Percentiles rank a stretch among this genome's conserved stretches.
These are phyloP conservation scores for Lichtheimia ornata DNA, from an alignment of 371 early-diverging fungal species.

Conservation along the genomic window DNA sequence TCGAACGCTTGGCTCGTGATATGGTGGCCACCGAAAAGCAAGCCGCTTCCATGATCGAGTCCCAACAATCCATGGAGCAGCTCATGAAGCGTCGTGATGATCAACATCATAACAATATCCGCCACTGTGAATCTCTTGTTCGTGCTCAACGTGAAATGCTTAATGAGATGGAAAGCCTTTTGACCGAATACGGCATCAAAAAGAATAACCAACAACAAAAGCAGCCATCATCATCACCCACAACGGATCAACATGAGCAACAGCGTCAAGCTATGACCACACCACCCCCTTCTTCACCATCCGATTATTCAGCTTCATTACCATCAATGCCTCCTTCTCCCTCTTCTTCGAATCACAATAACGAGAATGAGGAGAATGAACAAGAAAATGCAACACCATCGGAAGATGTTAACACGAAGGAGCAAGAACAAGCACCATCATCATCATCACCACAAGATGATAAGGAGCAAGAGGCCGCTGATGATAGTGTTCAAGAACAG, in stretches of 20 bases:
- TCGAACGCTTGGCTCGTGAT: conserved; percentile 17
- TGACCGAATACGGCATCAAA: conserved; percentile 7
- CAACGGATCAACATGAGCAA: conserved; percentile 6
- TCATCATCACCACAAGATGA: neutral
- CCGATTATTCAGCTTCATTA: conserved; percentile 3
- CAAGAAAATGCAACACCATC: neutral
- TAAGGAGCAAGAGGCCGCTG: too few relatives aligned
- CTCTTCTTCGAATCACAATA: neutral
- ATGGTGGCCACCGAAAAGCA: conserved; percentile 8
- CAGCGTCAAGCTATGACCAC: conserved; percentile 4
- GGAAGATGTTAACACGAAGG: neutral
- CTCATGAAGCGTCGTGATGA: neutral
- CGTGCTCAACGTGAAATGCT: conserved; percentile 19
- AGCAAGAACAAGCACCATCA: neutral
- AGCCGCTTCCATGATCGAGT: neutral
- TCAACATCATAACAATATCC: conserved; percentile 11
- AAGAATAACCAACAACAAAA: neutral
- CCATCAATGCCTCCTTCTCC: conserved; percentile 7
- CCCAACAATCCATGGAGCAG: conserved; percentile 7
- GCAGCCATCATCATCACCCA: neutral
- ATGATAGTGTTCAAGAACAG: neutral
- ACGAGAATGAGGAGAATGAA: neutral
- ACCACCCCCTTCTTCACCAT: conserved; percentile 10
- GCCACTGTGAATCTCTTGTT: conserved; percentile 16
- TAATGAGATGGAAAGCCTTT: conserved; percentile 15